A percentile compares a stretch with the other conserved stretches of the same genome.
Conservation (phyloP, 2,329 filamentous ascomycete genomes). For the Metarhizium humberi region DNA sequence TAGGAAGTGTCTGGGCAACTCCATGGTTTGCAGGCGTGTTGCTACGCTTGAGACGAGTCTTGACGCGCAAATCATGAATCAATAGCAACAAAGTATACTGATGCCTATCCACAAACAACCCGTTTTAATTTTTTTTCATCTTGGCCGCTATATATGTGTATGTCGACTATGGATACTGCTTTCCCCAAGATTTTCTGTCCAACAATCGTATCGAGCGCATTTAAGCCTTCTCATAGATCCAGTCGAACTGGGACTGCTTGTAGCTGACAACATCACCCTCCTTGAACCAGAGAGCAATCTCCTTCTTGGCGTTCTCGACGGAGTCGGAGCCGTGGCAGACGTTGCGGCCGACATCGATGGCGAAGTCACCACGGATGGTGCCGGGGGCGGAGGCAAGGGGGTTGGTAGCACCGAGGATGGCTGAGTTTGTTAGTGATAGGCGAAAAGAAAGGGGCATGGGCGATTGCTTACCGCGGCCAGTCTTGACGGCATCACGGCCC, state of each 20-base stretch:
- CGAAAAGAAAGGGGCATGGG: neutral
- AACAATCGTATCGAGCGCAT: neutral
- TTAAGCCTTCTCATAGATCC: conserved; percentile 90
- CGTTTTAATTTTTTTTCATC: neutral
- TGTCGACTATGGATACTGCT: neutral
- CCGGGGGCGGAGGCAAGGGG: conserved; percentile 87
- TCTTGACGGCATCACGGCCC: conserved; percentile 98
- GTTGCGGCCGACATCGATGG: conserved; percentile 80
- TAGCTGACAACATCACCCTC: conserved; percentile 75
- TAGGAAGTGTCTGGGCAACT: conserved; percentile 76
- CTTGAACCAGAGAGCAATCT: conserved; percentile 98
- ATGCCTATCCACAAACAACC: too few relatives aligned
- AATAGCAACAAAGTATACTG: conserved; percentile 5
- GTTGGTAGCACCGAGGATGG: conserved; percentile 98
- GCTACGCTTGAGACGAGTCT: conserved; percentile 27
- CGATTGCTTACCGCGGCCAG: conserved; percentile 64
- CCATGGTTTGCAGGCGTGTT: conserved; percentile 79
- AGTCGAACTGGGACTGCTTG: conserved; percentile 77
- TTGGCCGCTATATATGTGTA: neutral
- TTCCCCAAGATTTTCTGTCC: neutral
- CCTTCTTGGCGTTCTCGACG: conserved; percentile 99
- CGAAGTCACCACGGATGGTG: conserved; percentile 94
- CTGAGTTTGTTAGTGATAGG: conserved; percentile 27
- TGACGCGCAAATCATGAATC: conserved; percentile 18
- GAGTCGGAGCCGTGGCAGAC: conserved; percentile 99